Evolutionary conservation across 139 green algal genomes (phyloP).

Genomic region (Medakamo hakoo): DNA sequence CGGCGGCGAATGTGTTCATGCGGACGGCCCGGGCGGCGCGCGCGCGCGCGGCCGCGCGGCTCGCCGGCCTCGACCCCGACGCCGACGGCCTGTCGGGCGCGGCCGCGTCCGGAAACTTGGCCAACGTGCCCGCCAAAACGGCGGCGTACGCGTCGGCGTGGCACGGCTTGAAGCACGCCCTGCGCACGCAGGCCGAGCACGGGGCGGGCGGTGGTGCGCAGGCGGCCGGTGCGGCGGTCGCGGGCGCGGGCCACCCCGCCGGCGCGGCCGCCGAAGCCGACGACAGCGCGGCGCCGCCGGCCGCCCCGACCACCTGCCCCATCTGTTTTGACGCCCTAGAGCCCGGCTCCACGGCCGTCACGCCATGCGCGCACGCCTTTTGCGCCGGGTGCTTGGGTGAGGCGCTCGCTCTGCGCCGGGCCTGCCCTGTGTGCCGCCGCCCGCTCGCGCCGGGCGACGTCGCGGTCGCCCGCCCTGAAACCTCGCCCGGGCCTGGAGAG

Average conservation of each 20-base stretch:
- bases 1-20: not conserved
- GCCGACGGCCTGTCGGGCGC: not conserved
- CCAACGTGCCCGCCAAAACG: too few species aligned
- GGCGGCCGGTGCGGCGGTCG: not conserved
- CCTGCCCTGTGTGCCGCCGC: conserved; percentile 33
- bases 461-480: not conserved
- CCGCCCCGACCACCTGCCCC: conserved; percentile 20
- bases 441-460: not conserved
- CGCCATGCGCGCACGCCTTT: conserved; percentile 37
- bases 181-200: conserved; percentile 14
- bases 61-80: not conserved
- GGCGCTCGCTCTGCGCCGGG: conserved; percentile 13
- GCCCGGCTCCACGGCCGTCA: conserved; percentile 19
- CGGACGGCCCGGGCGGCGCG: not conserved
- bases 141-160: too few species aligned
- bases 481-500: too few species aligned
- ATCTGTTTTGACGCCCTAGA: conserved; percentile 36
- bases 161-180: conserved; percentile 7
- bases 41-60: not conserved
- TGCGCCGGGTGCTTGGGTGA: conserved; percentile 38
- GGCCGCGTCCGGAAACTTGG: too few species aligned
- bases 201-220: conserved; percentile 8
- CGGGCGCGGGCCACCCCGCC: not conserved
- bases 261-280: not conserved
- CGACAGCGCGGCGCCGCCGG: conserved; percentile 5